Percentiles rank a stretch among this genome's conserved stretches.
These are phyloP conservation scores for Dipteronia dyeriana DNA, from an alignment of 345 rosid species.

Conservation along the genomic window DNA sequence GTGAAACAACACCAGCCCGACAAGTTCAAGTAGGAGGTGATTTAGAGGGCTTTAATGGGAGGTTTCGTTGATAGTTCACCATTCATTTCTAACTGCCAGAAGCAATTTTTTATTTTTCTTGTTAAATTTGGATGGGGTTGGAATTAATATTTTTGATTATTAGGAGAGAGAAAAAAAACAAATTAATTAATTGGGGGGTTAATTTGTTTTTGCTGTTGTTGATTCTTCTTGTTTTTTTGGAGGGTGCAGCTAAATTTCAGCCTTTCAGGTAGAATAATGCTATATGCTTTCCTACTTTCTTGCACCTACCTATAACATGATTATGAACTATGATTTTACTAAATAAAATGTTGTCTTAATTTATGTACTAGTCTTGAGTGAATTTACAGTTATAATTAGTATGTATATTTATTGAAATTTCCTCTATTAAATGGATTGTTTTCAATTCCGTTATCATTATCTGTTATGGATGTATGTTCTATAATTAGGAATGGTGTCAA, in stretches of 20 bases:
- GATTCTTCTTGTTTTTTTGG: not conserved
- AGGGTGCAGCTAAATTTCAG: not conserved
- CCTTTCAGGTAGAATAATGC: not conserved
- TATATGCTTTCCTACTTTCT: not conserved
- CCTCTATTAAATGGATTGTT: too few relatives aligned
- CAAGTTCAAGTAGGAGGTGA: slow-evolving; percentile 27
- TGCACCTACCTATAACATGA: not conserved
- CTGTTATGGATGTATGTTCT: too few relatives aligned
- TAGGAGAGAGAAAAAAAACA: not conserved
- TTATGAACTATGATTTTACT: too few relatives aligned
- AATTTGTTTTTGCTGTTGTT: not conserved
- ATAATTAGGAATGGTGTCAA: too few relatives aligned
- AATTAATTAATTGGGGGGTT: not conserved
- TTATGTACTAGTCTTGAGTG: too few relatives aligned
- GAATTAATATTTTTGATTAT: not conserved
- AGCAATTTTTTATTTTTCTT: not conserved
- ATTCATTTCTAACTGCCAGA: slow-evolving; percentile 21
- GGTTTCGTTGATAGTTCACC: slow-evolving; percentile 16
- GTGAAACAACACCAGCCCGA: slow-evolving; percentile 37
- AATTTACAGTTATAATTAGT: too few relatives aligned
- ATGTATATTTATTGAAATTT: too few relatives aligned
- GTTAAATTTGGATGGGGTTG: slow-evolving; percentile 12
- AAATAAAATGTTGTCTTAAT: too few relatives aligned
- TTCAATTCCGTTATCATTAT: too few relatives aligned
- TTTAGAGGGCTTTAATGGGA: slow-evolving; percentile 39